Evolutionary conservation across 208 protist genomes (phyloP).

Genomic region (Wallacemonas sp.): DNA sequence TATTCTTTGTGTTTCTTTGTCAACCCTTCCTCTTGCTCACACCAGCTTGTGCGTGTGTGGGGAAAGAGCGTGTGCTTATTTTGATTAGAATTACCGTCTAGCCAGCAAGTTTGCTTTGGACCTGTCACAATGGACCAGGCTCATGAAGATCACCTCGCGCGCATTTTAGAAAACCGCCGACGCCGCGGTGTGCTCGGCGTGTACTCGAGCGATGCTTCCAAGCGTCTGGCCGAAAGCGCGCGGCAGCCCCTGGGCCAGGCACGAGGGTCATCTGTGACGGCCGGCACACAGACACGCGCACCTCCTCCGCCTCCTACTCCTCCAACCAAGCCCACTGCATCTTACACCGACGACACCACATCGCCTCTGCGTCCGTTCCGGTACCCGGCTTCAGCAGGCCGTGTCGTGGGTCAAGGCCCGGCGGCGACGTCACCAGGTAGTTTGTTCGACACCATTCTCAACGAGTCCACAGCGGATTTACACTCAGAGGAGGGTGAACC

Average conservation of each 20-base stretch:
- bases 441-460: slow-evolving; percentile 9
- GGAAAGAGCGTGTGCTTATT: too few species aligned
- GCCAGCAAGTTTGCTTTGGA: too few species aligned
- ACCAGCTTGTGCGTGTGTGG: too few species aligned
- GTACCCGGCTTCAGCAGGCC: not conserved
- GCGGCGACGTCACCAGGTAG: not conserved
- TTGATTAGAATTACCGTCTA: not conserved
- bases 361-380: slow-evolving; percentile 5
- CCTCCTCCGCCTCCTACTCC: not conserved
- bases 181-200: slow-evolving; percentile 52
- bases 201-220: slow-evolving; percentile 15
- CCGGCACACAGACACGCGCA: slow-evolving; percentile 14
- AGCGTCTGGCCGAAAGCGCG: slow-evolving; percentile 1
- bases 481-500: not conserved
- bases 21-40: too few species aligned
- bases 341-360: not conserved
- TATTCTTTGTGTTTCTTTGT: not conserved
- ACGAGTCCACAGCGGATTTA: slow-evolving; percentile 10
- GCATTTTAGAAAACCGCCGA: slow-evolving; percentile 73
- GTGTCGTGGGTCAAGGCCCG: not conserved
- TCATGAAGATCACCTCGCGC: slow-evolving; percentile 67
- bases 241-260: not conserved
- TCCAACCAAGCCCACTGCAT: not conserved
- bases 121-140: slow-evolving; percentile 61
- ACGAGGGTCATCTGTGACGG: not conserved